A percentile compares a stretch with the other conserved stretches of the same genome.
Evolutionary conservation across 2,329 filamentous ascomycete species (phyloP).

Genomic region (Penicillium sp.): DNA sequence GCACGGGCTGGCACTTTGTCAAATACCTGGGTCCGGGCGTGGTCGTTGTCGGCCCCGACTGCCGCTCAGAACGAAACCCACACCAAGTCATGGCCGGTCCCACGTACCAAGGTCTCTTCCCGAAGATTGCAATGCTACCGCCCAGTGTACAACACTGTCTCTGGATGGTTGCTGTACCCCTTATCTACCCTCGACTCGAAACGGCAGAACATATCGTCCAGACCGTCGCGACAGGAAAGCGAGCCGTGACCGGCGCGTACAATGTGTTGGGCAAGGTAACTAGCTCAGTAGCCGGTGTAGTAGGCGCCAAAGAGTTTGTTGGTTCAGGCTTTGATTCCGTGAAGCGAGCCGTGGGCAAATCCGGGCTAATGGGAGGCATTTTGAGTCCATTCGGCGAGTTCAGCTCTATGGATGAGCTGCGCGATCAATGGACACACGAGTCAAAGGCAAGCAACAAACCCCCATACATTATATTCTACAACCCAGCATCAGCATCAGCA

Average conservation of each 20-base stretch:
- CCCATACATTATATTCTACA: background rate
- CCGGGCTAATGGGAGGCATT: conserved; percentile 91
- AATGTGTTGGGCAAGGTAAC: conserved; percentile 95
- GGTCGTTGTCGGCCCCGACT: conserved; percentile 85
- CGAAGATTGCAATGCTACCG: conserved; percentile 86
- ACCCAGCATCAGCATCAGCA: background rate
- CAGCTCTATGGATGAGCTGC: conserved; percentile 87
- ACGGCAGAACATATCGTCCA: conserved; percentile 87
- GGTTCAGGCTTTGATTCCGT: conserved; percentile 90
- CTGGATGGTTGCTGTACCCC: conserved; percentile 89
- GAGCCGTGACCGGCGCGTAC: conserved; percentile 92
- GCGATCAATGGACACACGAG: conserved; percentile 98
- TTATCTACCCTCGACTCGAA: conserved; percentile 88
- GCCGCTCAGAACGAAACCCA: conserved; percentile 85
- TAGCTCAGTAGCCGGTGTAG: conserved; percentile 89
- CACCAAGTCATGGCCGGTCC: conserved; percentile 91
- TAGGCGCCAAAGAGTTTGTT: conserved; percentile 90
- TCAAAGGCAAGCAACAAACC: conserved; percentile 63
- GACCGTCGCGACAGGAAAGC: conserved; percentile 91
- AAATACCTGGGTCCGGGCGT: conserved; percentile 93
- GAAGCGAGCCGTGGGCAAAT: conserved; percentile 95
- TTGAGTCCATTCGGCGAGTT: conserved; percentile 96
- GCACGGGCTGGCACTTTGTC: conserved; percentile 97
- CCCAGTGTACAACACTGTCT: conserved; percentile 94
- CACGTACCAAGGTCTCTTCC: conserved; percentile 96